Evolutionary conservation across 257 asterid genomes (phyloP), one percentile per base, ranked within the genome.

Genomic region (Solanum neorickii): DNA sequence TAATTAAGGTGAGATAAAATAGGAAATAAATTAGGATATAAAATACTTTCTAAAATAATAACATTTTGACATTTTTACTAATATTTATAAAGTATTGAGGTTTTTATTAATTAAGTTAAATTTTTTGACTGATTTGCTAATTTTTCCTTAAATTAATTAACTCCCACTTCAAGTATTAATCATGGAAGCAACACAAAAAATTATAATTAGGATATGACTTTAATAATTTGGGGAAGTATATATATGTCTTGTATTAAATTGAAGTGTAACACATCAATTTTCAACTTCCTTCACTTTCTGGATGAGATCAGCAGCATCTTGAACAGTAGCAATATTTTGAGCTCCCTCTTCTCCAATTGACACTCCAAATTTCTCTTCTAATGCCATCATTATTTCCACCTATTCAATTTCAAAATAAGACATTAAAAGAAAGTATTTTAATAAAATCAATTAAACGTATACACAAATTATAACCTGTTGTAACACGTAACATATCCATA

Each of bases 271-370:
- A 12, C 3, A 41, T 77, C 39, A 77, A 77, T 14, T 77, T 77
- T 44, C 65, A 73, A 91, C 91, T 33, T 89, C 42, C 90, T 89
- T 92, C n/a, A 92, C 93, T 83, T 91, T 91, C 88, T 93, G 91
- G 46, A 93, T 91, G 92, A 92, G 84, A 72, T 93, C 93, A 25
- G 96, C 96, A 15, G 95, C 94, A 59, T 93, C 95, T 88, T 92
- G 95, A 42, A 93, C 95, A 46, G 95, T 89, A n/a, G 93, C 91
- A 83, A 93, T 88, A 86, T 88, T 90, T 86, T 93, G 93, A 3
- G 92, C 94, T 3, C 94, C 94, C 31, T 91, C 87, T 86, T 92
- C 94, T 86, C 94, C 94, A 62, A 93, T 88, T 37, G 94, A 91
- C 23, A 92, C 96, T 44, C 85, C 90, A 85, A 93, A 92, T 42